Conservation (phyloP, 495 filamentous ascomycete species). For the Aspergillus saccharolyticus region DNA sequence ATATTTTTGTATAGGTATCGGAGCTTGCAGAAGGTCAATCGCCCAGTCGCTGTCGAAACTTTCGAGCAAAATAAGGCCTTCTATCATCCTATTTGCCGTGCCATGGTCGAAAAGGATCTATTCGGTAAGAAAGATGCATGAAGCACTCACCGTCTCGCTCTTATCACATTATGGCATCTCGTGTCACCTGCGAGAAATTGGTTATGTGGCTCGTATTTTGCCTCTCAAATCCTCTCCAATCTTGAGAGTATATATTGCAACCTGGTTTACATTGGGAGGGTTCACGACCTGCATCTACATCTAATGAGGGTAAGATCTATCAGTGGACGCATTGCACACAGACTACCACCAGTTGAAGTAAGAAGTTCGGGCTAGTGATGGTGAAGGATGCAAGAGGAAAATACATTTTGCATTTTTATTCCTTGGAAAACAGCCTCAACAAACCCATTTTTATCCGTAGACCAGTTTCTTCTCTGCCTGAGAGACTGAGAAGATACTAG, state of each 20-base stretch:
- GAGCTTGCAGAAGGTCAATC: conserved; percentile 65
- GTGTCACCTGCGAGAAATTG: too few species aligned
- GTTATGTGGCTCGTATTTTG: too few species aligned
- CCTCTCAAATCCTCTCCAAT: too few species aligned
- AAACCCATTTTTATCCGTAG: conserved; percentile 20
- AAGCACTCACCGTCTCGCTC: not conserved
- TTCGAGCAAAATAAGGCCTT: conserved; percentile 85
- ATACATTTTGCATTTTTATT: not conserved
- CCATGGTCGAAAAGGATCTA: conserved; percentile 79
- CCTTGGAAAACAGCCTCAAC: not conserved
- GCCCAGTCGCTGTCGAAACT: conserved; percentile 68
- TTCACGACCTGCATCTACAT: too few species aligned
- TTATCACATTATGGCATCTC: not conserved
- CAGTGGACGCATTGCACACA: too few species aligned
- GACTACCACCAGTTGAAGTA: too few species aligned
- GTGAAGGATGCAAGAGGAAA: not conserved
- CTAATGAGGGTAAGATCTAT: too few species aligned
- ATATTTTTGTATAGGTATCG: conserved; percentile 48
- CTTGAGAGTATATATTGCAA: too few species aligned
- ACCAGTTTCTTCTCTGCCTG: conserved; percentile 33
- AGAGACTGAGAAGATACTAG: conserved; percentile 34
- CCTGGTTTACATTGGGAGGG: too few species aligned
- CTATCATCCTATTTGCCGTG: conserved; percentile 91
- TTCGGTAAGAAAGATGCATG: conserved; percentile 39
- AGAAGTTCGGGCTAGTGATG: too few species aligned